Percentiles rank a stretch among this genome's conserved stretches.
phyloP scores from a whole-genome alignment of 768 basidiomycete genomes.

The Lactarius vividus region DNA sequence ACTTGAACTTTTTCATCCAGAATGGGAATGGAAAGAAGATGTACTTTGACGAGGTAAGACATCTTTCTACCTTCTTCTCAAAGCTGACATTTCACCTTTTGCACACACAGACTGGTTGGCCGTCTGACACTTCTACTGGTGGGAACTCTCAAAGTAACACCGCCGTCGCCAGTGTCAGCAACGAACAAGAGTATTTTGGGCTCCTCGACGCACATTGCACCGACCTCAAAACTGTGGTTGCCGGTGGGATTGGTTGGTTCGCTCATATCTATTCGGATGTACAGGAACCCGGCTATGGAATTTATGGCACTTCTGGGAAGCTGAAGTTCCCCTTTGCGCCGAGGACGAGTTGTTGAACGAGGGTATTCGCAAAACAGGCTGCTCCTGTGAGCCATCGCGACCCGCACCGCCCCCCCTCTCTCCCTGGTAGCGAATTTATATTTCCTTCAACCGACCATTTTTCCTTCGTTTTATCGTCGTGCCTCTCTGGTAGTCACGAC shows the following conservation, averaged over 20 bases:
- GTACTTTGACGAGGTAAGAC: slow-evolving; percentile 59
- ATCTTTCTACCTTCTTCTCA: not conserved
- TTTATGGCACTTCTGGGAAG: slow-evolving; percentile 48
- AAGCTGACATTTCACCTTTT: not conserved
- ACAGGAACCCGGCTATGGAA: slow-evolving; percentile 67
- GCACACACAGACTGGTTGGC: slow-evolving; percentile 64
- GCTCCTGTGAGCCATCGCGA: not conserved
- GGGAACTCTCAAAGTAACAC: slow-evolving; percentile 61
- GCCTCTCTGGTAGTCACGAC: not conserved
- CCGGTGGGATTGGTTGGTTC: slow-evolving; percentile 78
- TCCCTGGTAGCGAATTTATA: not conserved
- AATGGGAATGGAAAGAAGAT: slow-evolving; percentile 69
- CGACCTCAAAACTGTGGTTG: slow-evolving; percentile 54
- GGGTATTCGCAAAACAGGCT: not conserved
- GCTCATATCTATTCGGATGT: slow-evolving; percentile 73
- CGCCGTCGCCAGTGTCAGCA: slow-evolving; percentile 49
- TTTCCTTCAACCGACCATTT: not conserved
- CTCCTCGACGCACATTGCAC: slow-evolving; percentile 63
- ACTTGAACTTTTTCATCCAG: slow-evolving; percentile 63
- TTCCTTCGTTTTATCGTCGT: not conserved
- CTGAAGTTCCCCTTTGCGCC: slow-evolving; percentile 65
- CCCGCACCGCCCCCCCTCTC: too few species aligned
- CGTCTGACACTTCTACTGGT: slow-evolving; percentile 55
- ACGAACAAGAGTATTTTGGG: slow-evolving; percentile 53
- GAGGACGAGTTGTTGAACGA: slow-evolving; percentile 52